Base-by-base conservation (phyloP, 768 basidiomycete species). In the Tricholoma flavovirens region DNA sequence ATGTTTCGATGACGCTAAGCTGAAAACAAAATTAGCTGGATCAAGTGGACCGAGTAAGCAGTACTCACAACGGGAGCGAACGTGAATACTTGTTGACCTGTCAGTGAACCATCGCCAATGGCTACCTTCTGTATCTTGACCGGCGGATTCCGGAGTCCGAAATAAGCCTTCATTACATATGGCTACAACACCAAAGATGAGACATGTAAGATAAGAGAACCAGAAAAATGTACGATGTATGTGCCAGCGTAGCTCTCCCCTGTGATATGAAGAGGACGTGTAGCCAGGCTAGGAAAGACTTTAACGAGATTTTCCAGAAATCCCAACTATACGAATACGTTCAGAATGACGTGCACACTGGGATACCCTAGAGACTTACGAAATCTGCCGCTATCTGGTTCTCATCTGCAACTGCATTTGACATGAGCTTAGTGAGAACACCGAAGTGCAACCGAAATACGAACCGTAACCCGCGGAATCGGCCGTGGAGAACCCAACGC, bases 171-270 rank as follows among this genome's bases (percentile, higher is more conserved):
- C 59, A 83, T 71, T 63, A 90, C 90, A 65, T 90, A 89, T 9
- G 88, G 87, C 86, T 89, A 38, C 5, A 50, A 46, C 49, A 17
- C 26, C 38, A 51, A 29, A 56, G 21, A 54, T 60, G 29, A 40
- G 22, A 17, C 26, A 51, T 45, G 10, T 22, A n/a, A 24, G 9
- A 19, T 2, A 11, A 19, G 24, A 21, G 17, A 53, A 40, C 45
- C 17, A 49, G 52, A 38, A n/a, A 36, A 8, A 9, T 82, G 61
- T 56, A 83, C 82, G 53, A 89, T 88, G 61, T 86, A 88, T 57
- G 77, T 77, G 26, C 88, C 88, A 12, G 88, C 82, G 67, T 89
- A 90, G 62, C 84, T 87, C 69, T 90, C 88, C 5, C 88, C 88
- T 0, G 81, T 82, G 35, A 90, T 64, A 66, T 84, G 72, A 33